These are phyloP conservation scores for Pilasporangium apinafurcum DNA, from an alignment of 352 stramenopile species.

Conservation along the genomic window DNA sequence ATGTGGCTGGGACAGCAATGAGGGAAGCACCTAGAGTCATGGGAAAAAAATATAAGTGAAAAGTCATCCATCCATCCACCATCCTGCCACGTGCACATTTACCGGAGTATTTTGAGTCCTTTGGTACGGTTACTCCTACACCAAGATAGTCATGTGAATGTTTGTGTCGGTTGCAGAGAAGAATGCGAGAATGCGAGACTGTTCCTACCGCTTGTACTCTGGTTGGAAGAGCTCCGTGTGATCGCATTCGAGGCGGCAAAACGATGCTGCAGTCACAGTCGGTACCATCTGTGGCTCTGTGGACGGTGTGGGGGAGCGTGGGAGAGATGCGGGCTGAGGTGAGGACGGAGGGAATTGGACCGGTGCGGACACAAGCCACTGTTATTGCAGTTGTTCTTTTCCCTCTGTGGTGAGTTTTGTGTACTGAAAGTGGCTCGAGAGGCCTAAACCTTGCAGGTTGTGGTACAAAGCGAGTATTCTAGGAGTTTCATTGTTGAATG, in stretches of 20 bases:
- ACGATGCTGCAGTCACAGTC: conserved; percentile 23
- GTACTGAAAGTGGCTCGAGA: no score
- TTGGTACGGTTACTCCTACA: conserved; percentile 66
- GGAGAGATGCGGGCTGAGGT: no score
- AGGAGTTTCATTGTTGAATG: no score
- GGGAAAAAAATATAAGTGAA: not conserved
- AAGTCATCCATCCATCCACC: not conserved
- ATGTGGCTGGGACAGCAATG: conserved; percentile 31
- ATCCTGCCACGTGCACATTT: no score
- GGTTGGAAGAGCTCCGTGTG: conserved; percentile 54
- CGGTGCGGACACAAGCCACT: no score
- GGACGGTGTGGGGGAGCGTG: no score
- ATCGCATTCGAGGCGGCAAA: conserved; percentile 58
- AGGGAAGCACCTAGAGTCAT: conserved; percentile 17
- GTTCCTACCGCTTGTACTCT: conserved; percentile 56
- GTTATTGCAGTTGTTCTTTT: no score
- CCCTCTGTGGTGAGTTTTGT: no score
- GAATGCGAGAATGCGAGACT: not conserved
- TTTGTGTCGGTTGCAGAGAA: not conserved
- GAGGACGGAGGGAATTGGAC: no score
- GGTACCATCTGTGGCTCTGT: not conserved
- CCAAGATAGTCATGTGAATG: not conserved
- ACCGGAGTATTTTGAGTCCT: conserved; percentile 62
- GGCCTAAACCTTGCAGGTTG: no score
- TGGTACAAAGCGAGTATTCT: no score